Conservation (phyloP, 2,329 filamentous ascomycete genomes). For the Verticillium dahliae region DNA sequence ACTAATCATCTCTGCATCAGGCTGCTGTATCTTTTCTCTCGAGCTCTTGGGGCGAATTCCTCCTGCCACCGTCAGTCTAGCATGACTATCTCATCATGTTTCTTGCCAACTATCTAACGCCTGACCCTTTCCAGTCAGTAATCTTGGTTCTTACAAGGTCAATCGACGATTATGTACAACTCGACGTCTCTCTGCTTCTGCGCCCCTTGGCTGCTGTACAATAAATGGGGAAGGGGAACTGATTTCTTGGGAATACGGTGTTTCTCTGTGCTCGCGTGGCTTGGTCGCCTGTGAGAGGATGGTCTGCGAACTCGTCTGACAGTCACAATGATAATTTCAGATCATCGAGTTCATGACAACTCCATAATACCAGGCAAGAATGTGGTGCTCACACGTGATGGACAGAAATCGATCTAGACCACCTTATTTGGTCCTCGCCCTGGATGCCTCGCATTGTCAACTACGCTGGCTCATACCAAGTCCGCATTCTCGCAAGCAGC, state of each 20-base stretch:
- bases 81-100: background rate
- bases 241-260: background rate
- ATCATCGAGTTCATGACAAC: background rate
- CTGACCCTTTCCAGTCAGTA: slow-evolving; percentile 5
- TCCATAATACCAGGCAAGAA: no score
- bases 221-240: slow-evolving; percentile 2
- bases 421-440: no score
- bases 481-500: slow-evolving; percentile 15
- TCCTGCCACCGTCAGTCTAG: slow-evolving; percentile 54
- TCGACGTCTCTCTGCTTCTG: slow-evolving; percentile 5
- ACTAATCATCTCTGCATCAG: slow-evolving; percentile 26
- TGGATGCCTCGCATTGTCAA: background rate
- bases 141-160: background rate
- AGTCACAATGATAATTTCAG: background rate
- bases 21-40: slow-evolving; percentile 60
- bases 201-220: slow-evolving; percentile 10
- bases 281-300: background rate
- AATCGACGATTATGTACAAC: background rate
- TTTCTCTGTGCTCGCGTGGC: background rate
- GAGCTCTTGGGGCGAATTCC: slow-evolving; percentile 60
- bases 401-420: background rate
- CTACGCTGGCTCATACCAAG: slow-evolving; percentile 2
- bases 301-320: background rate
- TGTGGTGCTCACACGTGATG: background rate
- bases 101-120: background rate